Conservation (phyloP, 2,329 filamentous ascomycete species). For the Neurospora sp. region DNA sequence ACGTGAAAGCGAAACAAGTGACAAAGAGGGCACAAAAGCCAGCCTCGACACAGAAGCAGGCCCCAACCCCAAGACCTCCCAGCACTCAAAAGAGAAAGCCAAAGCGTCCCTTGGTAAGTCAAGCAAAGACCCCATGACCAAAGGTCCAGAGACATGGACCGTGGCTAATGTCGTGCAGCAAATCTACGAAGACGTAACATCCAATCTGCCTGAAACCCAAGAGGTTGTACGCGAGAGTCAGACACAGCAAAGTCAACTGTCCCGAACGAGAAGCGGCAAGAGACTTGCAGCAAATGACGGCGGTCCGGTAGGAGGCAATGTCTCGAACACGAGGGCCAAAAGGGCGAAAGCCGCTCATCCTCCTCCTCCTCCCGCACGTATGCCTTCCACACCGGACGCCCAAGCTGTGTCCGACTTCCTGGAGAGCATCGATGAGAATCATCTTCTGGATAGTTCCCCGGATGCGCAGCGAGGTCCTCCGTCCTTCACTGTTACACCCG, state of each 20-base stretch:
- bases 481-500: neutral
- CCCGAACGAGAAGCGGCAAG: neutral
- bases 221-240: neutral
- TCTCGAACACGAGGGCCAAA: neutral
- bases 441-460: neutral
- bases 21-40: neutral
- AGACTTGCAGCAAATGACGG: neutral
- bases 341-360: neutral
- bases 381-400: neutral
- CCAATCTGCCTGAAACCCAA: constrained; percentile 2
- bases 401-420: neutral
- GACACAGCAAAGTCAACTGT: neutral
- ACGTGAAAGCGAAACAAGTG: neutral
- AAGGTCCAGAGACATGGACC: neutral
- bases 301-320: neutral
- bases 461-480: neutral
- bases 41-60: neutral
- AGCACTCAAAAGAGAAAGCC: constrained; percentile 9
- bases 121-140: neutral
- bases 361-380: neutral
- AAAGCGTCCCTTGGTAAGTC: constrained; percentile 12
- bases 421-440: neutral
- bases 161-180: constrained; percentile 8
- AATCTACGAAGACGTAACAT: constrained; percentile 4
- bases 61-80: neutral